phyloP scores from a whole-genome alignment of 1,284 basidiomycete genomes.

The Austropuccinia psidii region DNA sequence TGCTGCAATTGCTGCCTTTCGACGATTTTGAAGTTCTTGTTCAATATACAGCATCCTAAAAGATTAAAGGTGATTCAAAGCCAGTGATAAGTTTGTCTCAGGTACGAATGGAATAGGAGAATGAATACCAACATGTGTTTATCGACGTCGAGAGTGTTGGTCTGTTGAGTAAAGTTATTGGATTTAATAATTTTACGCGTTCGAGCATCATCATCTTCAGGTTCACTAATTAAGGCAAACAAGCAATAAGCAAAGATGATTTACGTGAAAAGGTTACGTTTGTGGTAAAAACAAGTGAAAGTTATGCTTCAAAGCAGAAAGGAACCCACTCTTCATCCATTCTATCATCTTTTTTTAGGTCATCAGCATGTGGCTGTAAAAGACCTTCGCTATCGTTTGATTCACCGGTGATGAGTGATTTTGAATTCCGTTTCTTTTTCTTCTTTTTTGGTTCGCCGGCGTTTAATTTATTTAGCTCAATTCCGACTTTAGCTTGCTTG shows the following conservation, averaged over 20 bases:
- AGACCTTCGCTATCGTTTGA: slow-evolving; percentile 13
- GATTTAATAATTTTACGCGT: slow-evolving; percentile 62
- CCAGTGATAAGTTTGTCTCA: not conserved
- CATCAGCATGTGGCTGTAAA: slow-evolving; percentile 50
- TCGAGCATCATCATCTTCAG: slow-evolving; percentile 21
- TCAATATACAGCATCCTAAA: slow-evolving; percentile 95
- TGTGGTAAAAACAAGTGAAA: slow-evolving; percentile 40
- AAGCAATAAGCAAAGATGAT: not conserved
- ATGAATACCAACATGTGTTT: slow-evolving; percentile 75
- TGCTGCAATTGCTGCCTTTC: slow-evolving; percentile 51
- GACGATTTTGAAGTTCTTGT: slow-evolving; percentile 74
- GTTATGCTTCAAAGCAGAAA: slow-evolving; percentile 51
- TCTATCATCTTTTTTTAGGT: slow-evolving; percentile 50
- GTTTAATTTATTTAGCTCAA: slow-evolving; percentile 73
- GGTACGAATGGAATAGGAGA: too few relatives aligned
- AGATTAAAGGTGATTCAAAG: not conserved
- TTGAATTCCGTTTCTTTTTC: slow-evolving; percentile 52
- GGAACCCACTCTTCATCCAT: slow-evolving; percentile 54
- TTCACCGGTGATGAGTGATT: slow-evolving; percentile 37
- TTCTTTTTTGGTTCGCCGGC: slow-evolving; percentile 70
- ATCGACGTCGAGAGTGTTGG: slow-evolving; percentile 88
- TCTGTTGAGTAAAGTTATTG: slow-evolving; percentile 95
- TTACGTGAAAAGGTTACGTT: not conserved
- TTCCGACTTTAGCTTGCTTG: slow-evolving; percentile 64
- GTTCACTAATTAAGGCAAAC: slow-evolving; percentile 3